Base-by-base conservation (phyloP, 768 basidiomycete genomes). In the Rhizopogon roseolus region DNA sequence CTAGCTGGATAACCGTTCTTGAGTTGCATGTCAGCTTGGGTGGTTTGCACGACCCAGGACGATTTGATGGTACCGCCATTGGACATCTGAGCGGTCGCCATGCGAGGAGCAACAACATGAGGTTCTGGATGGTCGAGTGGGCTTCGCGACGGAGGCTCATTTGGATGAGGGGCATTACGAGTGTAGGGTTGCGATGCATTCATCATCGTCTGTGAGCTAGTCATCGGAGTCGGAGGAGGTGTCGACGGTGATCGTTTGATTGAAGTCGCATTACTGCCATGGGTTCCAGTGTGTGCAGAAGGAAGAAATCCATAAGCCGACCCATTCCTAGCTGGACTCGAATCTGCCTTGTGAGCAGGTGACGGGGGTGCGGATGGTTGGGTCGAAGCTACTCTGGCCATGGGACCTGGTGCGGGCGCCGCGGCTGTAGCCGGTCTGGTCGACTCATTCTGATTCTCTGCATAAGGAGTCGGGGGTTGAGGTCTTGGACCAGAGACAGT, bases 21-120 rank as follows among this genome's bases (percentile, higher is more conserved):
- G 29, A 49, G 50, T n/a, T 57, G 57, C n/a, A 58, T 54, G 27
- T 25, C 27, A 3, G 67, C 57, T 25, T 58, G 38, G n/a, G 59
- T 46, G 10, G 62, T 69, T 41, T 69, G 68, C 10, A 69, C 66
- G 16, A 71, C 59, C 68, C 70, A 69, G 13, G 69, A 60, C 19
- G 63, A 60, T 52, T 67, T 60, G 34, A 71, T 54, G 5, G 64
- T 69, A 41, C 60, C 51, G 6, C 49, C 29, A 36, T 50, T 60
- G 8, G 66, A 57, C 29, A 53, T n/a, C 45, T 50, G 52, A 36
- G 57, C 28, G 22, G 34, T 49, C 17, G 43, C 52, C 43, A 60
- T 57, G 29, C 52, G 61, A 49, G 25, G 14, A 10, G 55, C 65
- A 27, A 49, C 65, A 22, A 50, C 37, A 37, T 53, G 56, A 13